Evolutionary conservation across 2,329 filamentous ascomycete species (phyloP).

Genomic region (Paracoccidioides brasiliensis): DNA sequence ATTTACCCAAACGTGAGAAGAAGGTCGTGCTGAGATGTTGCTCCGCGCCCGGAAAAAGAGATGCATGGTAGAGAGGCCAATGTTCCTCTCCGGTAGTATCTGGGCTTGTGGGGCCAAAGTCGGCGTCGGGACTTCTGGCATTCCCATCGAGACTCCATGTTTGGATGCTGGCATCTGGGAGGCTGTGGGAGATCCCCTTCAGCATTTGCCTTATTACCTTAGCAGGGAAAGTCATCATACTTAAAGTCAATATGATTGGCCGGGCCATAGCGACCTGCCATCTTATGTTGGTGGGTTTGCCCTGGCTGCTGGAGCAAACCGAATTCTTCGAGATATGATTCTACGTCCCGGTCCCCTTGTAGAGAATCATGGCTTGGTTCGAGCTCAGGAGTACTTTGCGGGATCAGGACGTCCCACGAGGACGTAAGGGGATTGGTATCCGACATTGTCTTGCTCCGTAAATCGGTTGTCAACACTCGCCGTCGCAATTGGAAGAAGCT

Average conservation of each 20-base stretch:
- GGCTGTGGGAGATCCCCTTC: constrained; percentile 3
- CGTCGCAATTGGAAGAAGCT: not conserved
- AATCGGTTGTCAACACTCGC: constrained; percentile 1
- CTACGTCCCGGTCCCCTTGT: constrained; percentile 1
- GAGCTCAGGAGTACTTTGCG: constrained; percentile 3
- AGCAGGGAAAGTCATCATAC: constrained; percentile 1
- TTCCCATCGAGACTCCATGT: not conserved
- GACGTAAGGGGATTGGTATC: constrained; percentile 2
- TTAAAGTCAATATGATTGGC: constrained; percentile 2
- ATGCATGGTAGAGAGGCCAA: not conserved
- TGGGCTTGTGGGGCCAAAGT: not conserved
- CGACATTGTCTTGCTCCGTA: constrained; percentile 1
- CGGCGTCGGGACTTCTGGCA: not conserved
- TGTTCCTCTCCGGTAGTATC: not conserved
- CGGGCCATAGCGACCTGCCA: not conserved
- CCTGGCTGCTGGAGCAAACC: not conserved
- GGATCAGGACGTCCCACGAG: constrained; percentile 2
- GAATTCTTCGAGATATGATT: constrained; percentile 2
- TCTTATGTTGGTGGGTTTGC: not conserved
- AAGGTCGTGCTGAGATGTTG: not conserved
- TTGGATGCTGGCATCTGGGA: not conserved
- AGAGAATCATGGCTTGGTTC: constrained; percentile 1
- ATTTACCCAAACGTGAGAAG: not conserved
- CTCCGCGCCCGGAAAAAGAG: not conserved
- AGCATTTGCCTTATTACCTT: constrained; percentile 2